Evolutionary conservation across 73 alveolate genomes (phyloP), one percentile per base, ranked within the genome.

Genomic region (Breviolum minutum): DNA sequence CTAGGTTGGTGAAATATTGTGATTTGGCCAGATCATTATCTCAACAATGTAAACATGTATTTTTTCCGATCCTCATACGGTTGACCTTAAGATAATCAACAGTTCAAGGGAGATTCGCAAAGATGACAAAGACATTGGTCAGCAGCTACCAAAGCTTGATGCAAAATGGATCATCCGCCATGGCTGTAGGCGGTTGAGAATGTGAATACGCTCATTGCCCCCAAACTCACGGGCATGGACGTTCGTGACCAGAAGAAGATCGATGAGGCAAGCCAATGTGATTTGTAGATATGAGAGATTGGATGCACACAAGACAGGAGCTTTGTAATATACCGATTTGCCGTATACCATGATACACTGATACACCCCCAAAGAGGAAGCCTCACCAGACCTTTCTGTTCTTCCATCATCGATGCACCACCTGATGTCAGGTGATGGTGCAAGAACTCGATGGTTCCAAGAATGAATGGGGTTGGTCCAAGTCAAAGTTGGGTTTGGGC

Each of bases 381-480:
- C 54, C 54, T 40, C 82, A 71, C 14, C 16, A 20, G 76, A 16
- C 76, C 16, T 20, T 66, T 71, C 26, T 71, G n/a, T 71, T n/a
- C 32, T 71, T 32, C 82, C 82, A 71, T 22, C n/a, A 71, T 20
- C 27, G 83, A 4, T 26, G 27, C 60, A 73, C 0, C 22, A 73
- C 19, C 26, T 24, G 79, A 26, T n/a, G 63, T 7, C 83, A 66
- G 83, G 95, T 74, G 77, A 99, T 99, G 99, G 99, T 99, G 69
- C 99, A 99, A 73, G 99, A 99, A 94, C 99, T 99, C 63, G 99
- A 99, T 90, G 99, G 99, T 30, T 95, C 99, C 84, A 95, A 97
- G 95, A 99, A 99, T 88, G 99, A 99, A 87, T 99, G 99, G 99
- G 99, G 99, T 76, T 93, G 98, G 98, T 93, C 93, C 93, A 93